A percentile compares a stretch with the other conserved stretches of the same genome.
Evolutionary conservation across 2,329 filamentous ascomycete genomes (phyloP).

Genomic region (Lachnellula suecica): DNA sequence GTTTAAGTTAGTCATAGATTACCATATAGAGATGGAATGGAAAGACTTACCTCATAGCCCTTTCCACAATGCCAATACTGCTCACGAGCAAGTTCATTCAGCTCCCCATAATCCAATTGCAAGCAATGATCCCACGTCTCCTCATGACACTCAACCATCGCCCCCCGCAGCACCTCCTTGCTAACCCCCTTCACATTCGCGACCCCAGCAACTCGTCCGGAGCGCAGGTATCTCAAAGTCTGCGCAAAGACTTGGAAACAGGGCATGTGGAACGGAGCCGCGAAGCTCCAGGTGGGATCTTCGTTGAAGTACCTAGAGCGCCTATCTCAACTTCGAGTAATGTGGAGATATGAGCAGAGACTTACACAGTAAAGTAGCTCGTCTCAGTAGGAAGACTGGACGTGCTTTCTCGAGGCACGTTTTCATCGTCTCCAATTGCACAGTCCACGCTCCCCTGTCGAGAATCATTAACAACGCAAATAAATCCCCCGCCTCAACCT

Average conservation of each 20-base stretch:
- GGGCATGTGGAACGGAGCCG: slow-evolving; percentile 6
- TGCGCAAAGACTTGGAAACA: slow-evolving; percentile 15
- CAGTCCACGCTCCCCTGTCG: slow-evolving; percentile 8
- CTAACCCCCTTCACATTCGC: neutral
- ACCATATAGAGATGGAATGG: neutral
- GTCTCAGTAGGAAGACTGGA: neutral
- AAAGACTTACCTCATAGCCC: slow-evolving; percentile 11
- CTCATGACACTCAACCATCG: slow-evolving; percentile 4
- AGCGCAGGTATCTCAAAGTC: slow-evolving; percentile 2
- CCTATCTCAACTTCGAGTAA: neutral
- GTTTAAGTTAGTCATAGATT: too few species aligned
- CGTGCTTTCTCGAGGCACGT: slow-evolving; percentile 3
- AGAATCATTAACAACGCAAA: neutral
- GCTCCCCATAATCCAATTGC: slow-evolving; percentile 13
- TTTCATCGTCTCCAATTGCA: slow-evolving; percentile 12
- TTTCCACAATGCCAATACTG: slow-evolving; percentile 12
- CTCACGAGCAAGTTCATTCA: neutral
- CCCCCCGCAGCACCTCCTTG: slow-evolving; percentile 10
- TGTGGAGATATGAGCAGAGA: neutral
- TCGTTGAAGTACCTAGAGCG: slow-evolving; percentile 8
- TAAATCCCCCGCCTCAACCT: neutral
- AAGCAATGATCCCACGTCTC: slow-evolving; percentile 1
- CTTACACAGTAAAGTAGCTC: neutral
- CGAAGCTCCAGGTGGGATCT: slow-evolving; percentile 5
- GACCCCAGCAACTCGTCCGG: neutral